A percentile compares a stretch with the other conserved stretches of the same genome.
Conservation (phyloP, 306 rosid species). For the Cicer pinnatifidum region DNA sequence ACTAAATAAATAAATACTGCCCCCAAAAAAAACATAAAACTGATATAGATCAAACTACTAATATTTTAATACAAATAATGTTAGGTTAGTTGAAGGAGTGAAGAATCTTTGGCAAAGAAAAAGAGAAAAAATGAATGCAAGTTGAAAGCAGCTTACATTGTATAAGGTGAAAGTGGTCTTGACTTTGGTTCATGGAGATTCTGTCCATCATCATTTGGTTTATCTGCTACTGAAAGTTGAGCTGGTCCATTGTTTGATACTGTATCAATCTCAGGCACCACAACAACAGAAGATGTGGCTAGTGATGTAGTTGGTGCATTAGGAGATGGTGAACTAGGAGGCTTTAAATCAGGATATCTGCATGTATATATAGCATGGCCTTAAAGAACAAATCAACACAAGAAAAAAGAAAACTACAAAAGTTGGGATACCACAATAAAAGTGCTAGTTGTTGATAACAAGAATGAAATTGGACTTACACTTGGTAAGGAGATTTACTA, state of each 20-base stretch:
- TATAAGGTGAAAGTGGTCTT: slow-evolving; percentile 70
- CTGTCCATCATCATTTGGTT: slow-evolving; percentile 41
- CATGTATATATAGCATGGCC: slow-evolving; percentile 28
- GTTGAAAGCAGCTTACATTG: slow-evolving; percentile 60
- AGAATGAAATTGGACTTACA: slow-evolving; percentile 47
- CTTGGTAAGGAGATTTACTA: slow-evolving; percentile 53
- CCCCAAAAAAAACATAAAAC: background rate
- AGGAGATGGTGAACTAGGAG: slow-evolving; percentile 85
- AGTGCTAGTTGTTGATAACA: background rate
- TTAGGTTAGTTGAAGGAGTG: background rate
- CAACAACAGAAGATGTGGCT: slow-evolving; percentile 44
- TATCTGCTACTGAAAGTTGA: slow-evolving; percentile 46
- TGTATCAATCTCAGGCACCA: slow-evolving; percentile 24
- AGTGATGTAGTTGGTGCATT: slow-evolving; percentile 52
- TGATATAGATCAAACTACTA: background rate
- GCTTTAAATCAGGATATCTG: slow-evolving; percentile 80
- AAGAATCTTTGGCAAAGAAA: background rate
- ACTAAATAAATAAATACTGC: background rate
- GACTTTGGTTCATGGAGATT: slow-evolving; percentile 55
- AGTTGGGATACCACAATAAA: slow-evolving; percentile 3
- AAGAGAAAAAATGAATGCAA: slow-evolving; percentile 18
- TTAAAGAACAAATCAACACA: slow-evolving; percentile 19
- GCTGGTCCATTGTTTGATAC: slow-evolving; percentile 54
- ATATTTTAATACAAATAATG: background rate
- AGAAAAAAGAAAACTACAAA: slow-evolving; percentile 31